Evolutionary conservation across 2,329 filamentous ascomycete species (phyloP).

Genomic region (Sporothrix phasma): DNA sequence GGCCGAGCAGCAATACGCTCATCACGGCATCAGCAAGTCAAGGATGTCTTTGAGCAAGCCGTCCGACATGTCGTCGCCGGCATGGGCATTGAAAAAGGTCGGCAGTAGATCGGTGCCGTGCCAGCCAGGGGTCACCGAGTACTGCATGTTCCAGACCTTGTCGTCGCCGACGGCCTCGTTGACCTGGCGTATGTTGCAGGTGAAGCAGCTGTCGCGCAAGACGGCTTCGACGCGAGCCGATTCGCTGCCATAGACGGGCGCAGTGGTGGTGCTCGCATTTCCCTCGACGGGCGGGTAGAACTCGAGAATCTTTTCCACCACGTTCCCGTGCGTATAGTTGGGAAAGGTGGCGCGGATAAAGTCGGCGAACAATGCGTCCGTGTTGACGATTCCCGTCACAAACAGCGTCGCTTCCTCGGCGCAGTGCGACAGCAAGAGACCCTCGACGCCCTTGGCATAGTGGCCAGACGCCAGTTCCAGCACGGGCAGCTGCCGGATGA

Average conservation of each 20-base stretch:
- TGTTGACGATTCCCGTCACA: constrained; percentile 23
- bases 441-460: constrained; percentile 24
- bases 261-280: background rate
- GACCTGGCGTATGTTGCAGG: constrained; percentile 30
- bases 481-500: constrained; percentile 26
- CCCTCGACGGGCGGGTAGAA: constrained; percentile 24
- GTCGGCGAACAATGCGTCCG: constrained; percentile 26
- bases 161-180: constrained; percentile 28
- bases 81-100: constrained; percentile 30
- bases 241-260: constrained; percentile 19
- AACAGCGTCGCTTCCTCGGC: constrained; percentile 25
- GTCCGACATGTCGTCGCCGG: constrained; percentile 21
- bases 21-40: constrained; percentile 24
- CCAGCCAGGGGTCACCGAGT: constrained; percentile 30
- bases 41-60: constrained; percentile 22
- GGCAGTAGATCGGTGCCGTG: constrained; percentile 33
- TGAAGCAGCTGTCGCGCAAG: constrained; percentile 29
- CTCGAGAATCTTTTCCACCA: constrained; percentile 23
- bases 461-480: constrained; percentile 25
- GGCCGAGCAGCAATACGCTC: constrained; percentile 25
- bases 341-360: constrained; percentile 27
- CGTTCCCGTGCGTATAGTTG: constrained; percentile 24
- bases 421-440: constrained; percentile 25
- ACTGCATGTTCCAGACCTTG: constrained; percentile 32
- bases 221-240: constrained; percentile 25